Conservation (phyloP, 257 asterid genomes). For the Capsicum chinense region DNA sequence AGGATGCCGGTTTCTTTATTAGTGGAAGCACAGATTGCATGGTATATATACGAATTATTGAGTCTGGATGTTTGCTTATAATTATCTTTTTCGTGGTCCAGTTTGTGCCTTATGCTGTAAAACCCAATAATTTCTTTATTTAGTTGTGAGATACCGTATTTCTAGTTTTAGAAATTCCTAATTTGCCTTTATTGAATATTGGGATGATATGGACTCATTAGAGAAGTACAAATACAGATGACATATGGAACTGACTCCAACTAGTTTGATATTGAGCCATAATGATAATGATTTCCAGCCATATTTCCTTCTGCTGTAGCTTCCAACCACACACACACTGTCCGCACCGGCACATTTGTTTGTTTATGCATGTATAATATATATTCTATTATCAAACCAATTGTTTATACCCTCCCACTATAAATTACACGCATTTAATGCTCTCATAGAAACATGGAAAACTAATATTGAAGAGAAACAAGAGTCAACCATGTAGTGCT, state of each 20-base stretch:
- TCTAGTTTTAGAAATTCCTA: constrained; percentile 18
- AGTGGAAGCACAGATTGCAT: constrained; percentile 98
- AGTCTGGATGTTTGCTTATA: constrained; percentile 24
- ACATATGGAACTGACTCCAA: constrained; percentile 1
- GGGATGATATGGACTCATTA: neutral
- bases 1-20: constrained; percentile 91
- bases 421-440: constrained; percentile 12
- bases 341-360: neutral
- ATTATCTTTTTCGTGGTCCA: neutral
- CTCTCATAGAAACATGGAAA: neutral
- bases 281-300: neutral
- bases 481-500: constrained; percentile 20
- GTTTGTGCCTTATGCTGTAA: constrained; percentile 7
- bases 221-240: constrained; percentile 2
- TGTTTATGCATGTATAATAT: neutral
- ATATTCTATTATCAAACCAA: constrained; percentile 23
- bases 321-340: neutral
- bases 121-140: constrained; percentile 2
- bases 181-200: neutral
- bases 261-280: neutral
- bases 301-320: constrained; percentile 9
- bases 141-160: neutral
- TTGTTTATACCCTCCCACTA: neutral
- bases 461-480: constrained; percentile 19
- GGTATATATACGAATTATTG: constrained; percentile 44